phyloP scores from a whole-genome alignment of 2,329 filamentous ascomycete genomes.

The Hypoxylon sp. region DNA sequence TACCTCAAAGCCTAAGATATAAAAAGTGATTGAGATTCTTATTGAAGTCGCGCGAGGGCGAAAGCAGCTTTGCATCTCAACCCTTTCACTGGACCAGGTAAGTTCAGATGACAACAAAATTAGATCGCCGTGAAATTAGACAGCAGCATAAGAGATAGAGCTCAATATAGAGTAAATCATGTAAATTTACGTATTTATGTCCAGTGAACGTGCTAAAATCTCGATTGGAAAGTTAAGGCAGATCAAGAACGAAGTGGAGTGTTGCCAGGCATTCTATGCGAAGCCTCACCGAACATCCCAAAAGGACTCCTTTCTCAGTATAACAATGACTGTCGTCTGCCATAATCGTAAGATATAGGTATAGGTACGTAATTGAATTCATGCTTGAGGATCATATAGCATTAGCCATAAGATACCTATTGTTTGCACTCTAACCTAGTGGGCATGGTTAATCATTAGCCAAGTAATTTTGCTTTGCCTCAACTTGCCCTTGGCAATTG shows the following conservation, averaged over 20 bases:
- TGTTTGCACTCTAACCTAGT: background rate
- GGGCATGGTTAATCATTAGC: background rate
- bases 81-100: background rate
- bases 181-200: background rate
- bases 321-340: background rate
- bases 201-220: background rate
- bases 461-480: background rate
- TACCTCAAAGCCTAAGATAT: background rate
- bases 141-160: background rate
- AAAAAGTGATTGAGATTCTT: slow-evolving; percentile 2
- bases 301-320: background rate
- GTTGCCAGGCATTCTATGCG: background rate
- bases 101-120: background rate
- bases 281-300: background rate
- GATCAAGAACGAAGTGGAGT: background rate
- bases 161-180: background rate
- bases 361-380: background rate
- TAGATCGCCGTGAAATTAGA: background rate
- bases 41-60: background rate
- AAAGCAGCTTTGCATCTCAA: background rate
- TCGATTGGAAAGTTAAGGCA: background rate
- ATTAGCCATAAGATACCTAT: background rate
- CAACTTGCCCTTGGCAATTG: slow-evolving; percentile 3
- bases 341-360: background rate
- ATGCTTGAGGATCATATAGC: background rate